Percentiles rank a stretch among this genome's conserved stretches.
phyloP scores from a whole-genome alignment of 139 green algal species.

The Micractinium conductrix region DNA sequence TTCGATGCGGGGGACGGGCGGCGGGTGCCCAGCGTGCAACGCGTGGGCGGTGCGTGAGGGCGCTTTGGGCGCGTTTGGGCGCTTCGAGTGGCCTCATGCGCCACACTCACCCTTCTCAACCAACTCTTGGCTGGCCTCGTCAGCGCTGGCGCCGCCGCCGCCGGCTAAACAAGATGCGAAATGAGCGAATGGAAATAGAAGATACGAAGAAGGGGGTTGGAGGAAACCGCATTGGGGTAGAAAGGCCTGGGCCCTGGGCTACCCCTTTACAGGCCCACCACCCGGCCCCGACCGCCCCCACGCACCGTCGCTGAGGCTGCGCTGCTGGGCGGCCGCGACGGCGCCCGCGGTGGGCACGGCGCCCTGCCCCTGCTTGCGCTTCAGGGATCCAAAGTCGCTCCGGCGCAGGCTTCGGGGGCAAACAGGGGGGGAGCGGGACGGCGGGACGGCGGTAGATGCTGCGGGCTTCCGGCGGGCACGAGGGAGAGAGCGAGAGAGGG shows the following conservation, averaged over 20 bases:
- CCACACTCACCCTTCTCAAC: constrained; percentile 32
- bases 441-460: background rate
- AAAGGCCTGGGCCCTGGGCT: background rate
- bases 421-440: background rate
- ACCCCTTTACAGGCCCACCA: background rate
- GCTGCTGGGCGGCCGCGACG: background rate
- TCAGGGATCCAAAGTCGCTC: constrained; percentile 4
- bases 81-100: no score
- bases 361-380: background rate
- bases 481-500: no score
- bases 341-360: background rate
- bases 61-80: no score
- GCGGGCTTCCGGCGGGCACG: no score
- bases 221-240: background rate
- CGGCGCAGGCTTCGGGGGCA: constrained; percentile 1
- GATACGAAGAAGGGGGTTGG: no score
- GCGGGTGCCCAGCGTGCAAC: no score
- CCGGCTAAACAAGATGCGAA: no score
- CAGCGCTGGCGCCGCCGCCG: background rate
- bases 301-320: background rate
- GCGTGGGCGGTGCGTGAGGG: no score
- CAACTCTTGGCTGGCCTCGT: background rate
- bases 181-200: no score
- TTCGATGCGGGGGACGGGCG: no score
- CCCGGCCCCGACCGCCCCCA: background rate